Base-by-base conservation (phyloP, 805 yeast species). In the Candida taoyuanica region DNA sequence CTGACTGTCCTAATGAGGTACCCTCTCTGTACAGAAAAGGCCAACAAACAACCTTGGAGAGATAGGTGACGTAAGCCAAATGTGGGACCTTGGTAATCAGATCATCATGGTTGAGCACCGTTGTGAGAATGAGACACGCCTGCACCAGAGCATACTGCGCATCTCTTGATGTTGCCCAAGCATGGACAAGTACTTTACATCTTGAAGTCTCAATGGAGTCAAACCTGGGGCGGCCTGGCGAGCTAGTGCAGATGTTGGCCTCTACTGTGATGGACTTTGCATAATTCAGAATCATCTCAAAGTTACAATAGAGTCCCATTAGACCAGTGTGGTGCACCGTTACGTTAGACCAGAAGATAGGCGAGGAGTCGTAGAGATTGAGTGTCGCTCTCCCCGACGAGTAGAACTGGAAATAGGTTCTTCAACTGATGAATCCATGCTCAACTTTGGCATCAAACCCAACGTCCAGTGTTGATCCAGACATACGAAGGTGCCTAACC, bases 341-440 rank as follows among this genome's bases (percentile, higher is more conserved):
- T 5, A 60, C 34, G 31, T 60, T 62, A 1, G 59, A 51, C 68
- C 68, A 64, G 27, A 56, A 60, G 6, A 58, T 44, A 6, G 60
- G 58, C 2, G 67, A 54, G 3, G 56, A 47, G 9, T 59, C 65
- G 42, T 62, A 64, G 30, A 44, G 47, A 46, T 63, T 64, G 26
- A 63, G 21, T 8, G 23, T 8, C 3, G 32, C 36, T 5, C 33
- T 21, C 7, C 37, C 34, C 4, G 25, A 17, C 14, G 24, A 13
- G 13, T 40, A 31, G 12, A 43, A 29, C 8, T 63, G 65, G 44
- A 64, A 63, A 39, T 62, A 62, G 1, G 54, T 54, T 29, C 56
- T 48, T 68, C 69, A 64, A 21, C 55, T 55, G 33, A 52, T 40
- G 27, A 61, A 56, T 2, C 64, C 60, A 13, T 50, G 52, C 39